Conservation (phyloP, 2,329 filamentous ascomycete species). For the Pezicula radicicola region DNA sequence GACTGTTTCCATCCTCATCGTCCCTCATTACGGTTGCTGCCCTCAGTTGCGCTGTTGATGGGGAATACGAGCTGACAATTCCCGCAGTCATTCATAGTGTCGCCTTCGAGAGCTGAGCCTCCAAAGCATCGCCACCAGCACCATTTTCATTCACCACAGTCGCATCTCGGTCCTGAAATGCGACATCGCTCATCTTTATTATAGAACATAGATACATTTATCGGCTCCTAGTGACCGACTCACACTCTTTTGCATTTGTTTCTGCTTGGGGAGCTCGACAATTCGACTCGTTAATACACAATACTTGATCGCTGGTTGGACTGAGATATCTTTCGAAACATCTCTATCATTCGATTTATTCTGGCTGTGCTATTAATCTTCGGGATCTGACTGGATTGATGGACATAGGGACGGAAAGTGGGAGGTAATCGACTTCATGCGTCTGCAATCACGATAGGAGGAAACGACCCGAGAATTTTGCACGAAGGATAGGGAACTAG, state of each 20-base stretch:
- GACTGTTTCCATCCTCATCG: not conserved
- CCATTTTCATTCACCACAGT: constrained; percentile 8
- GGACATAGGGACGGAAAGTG: not conserved
- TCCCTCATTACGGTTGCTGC: not conserved
- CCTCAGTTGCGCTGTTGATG: not conserved
- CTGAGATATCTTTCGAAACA: not conserved
- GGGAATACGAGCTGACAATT: not conserved
- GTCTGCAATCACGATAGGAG: constrained; percentile 24
- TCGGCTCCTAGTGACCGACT: constrained; percentile 26
- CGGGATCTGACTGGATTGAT: not conserved
- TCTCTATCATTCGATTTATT: not conserved
- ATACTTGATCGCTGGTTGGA: not conserved
- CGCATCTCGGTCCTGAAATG: constrained; percentile 11
- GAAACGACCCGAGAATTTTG: constrained; percentile 18
- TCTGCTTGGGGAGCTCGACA: constrained; percentile 17
- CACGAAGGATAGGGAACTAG: constrained; percentile 9
- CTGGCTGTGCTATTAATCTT: not conserved
- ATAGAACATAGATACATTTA: constrained; percentile 16
- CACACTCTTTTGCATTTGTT: constrained; percentile 24
- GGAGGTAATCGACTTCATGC: constrained; percentile 26
- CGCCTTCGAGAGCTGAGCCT: not conserved
- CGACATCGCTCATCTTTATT: constrained; percentile 11
- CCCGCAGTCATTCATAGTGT: not conserved
- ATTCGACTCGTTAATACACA: constrained; percentile 6
- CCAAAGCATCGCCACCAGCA: constrained; percentile 1